These are phyloP conservation scores for Quercus phellos DNA, from an alignment of 331 rosid species.

Conservation along the genomic window DNA sequence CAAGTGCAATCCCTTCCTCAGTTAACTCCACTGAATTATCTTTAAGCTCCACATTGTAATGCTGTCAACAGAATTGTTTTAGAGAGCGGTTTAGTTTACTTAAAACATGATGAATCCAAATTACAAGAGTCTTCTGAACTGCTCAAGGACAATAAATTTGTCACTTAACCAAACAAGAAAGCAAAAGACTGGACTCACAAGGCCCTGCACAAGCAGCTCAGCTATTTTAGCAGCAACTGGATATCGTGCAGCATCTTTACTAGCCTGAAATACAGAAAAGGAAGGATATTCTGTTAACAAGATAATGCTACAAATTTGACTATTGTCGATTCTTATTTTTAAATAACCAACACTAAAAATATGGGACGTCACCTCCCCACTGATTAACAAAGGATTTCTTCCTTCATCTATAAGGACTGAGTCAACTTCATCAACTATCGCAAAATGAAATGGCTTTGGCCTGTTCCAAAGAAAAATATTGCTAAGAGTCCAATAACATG, in stretches of 20 bases:
- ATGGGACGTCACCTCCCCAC: conserved; percentile 70
- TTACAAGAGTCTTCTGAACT: conserved; percentile 11
- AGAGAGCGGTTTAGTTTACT: conserved; percentile 11
- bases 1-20: conserved; percentile 93
- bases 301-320: conserved; percentile 12
- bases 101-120: background rate
- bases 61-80: conserved; percentile 49
- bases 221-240: conserved; percentile 99
- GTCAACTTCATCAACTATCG: conserved; percentile 96
- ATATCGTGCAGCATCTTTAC: conserved; percentile 87
- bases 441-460: conserved; percentile 97
- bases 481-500: conserved; percentile 12
- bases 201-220: conserved; percentile 66
- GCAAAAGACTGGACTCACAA: conserved; percentile 51
- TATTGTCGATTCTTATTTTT: background rate
- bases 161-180: background rate
- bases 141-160: conserved; percentile 12
- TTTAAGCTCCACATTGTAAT: conserved; percentile 83
- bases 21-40: conserved; percentile 90
- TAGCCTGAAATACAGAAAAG: conserved; percentile 56
- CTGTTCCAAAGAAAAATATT: conserved; percentile 37
- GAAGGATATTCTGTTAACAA: conserved; percentile 19
- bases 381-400: conserved; percentile 91
- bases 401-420: conserved; percentile 97
- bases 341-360: conserved; percentile 4